Conservation (phyloP, 2,329 filamentous ascomycete genomes). For the Penicillium sp. region DNA sequence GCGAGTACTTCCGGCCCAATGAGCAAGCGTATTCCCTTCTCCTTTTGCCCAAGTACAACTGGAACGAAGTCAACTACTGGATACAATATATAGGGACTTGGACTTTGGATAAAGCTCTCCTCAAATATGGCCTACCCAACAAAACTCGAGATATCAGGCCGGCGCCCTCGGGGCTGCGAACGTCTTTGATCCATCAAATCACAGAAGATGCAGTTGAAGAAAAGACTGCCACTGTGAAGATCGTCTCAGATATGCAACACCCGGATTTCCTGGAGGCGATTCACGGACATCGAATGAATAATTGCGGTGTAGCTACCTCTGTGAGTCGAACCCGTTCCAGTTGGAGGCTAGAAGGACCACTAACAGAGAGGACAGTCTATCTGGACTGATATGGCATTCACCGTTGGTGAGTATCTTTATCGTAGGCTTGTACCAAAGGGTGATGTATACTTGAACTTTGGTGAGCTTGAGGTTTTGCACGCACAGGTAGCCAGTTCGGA, state of each 20-base stretch:
- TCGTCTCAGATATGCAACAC: slow-evolving; percentile 48
- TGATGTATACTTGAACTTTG: slow-evolving; percentile 1
- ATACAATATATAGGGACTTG: slow-evolving; percentile 75
- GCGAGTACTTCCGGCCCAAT: slow-evolving; percentile 70
- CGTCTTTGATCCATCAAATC: slow-evolving; percentile 31
- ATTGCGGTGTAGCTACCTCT: slow-evolving; percentile 49
- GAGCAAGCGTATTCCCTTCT: slow-evolving; percentile 64
- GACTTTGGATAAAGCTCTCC: slow-evolving; percentile 66
- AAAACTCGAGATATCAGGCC: neutral
- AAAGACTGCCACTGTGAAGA: slow-evolving; percentile 36
- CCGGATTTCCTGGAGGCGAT: slow-evolving; percentile 44
- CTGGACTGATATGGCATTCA: slow-evolving; percentile 14
- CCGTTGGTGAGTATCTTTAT: slow-evolving; percentile 14
- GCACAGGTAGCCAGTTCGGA: slow-evolving; percentile 7
- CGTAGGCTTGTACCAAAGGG: slow-evolving; percentile 1
- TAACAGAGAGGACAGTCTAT: slow-evolving; percentile 23
- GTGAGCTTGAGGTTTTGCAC: slow-evolving; percentile 14
- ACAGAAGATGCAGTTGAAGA: slow-evolving; percentile 34
- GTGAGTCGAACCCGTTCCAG: slow-evolving; percentile 36
- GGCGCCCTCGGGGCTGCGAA: slow-evolving; percentile 1
- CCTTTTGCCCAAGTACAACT: slow-evolving; percentile 68
- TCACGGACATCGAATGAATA: slow-evolving; percentile 52
- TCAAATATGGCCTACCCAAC: neutral
- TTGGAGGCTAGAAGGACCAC: neutral
- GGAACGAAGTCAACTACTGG: slow-evolving; percentile 76